These are phyloP conservation scores for Phragmites australis DNA, from an alignment of 176 grass and related monocot species.

Conservation along the genomic window DNA sequence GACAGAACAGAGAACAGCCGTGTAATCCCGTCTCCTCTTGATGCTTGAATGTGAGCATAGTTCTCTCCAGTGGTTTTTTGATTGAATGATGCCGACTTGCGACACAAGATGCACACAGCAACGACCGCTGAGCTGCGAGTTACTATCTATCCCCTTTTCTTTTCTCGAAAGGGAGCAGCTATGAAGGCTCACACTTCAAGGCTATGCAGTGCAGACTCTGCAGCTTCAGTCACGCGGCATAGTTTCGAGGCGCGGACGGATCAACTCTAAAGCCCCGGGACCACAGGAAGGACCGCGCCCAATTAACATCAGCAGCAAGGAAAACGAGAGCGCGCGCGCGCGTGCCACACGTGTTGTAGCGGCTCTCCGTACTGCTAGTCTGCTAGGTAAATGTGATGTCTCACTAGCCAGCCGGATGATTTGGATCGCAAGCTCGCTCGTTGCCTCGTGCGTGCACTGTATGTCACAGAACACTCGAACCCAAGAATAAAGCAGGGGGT, in stretches of 20 bases:
- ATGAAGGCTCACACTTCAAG: background rate
- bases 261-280: background rate
- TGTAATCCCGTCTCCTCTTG: background rate
- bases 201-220: background rate
- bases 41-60: background rate
- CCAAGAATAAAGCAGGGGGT: no score
- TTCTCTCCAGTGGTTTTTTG: background rate
- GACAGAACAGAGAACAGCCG: background rate
- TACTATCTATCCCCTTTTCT: no score
- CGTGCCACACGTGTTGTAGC: background rate
- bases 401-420: background rate
- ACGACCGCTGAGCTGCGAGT: background rate
- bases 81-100: conserved; percentile 13
- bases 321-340: background rate
- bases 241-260: background rate
- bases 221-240: background rate
- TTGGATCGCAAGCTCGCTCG: background rate
- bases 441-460: background rate
- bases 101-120: background rate
- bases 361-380: background rate
- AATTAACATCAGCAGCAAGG: background rate
- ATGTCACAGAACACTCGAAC: no score
- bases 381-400: background rate
- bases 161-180: background rate
- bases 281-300: background rate